phyloP scores from a whole-genome alignment of 331 rosid genomes.

The Quercus lobata region DNA sequence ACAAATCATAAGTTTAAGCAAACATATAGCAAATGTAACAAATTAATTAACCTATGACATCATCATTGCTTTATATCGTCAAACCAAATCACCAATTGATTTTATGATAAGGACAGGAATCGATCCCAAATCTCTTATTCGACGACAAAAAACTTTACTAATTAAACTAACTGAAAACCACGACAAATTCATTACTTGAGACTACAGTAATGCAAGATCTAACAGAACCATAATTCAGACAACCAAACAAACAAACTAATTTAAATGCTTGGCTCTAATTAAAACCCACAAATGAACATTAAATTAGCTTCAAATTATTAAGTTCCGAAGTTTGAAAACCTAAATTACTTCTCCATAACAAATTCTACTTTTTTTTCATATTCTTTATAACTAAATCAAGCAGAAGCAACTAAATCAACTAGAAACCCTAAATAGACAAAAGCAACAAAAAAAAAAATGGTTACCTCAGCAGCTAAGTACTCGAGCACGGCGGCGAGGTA shows the following conservation, averaged over 20 bases:
- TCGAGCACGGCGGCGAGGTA: slow-evolving; percentile 46
- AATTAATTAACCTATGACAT: too few species aligned
- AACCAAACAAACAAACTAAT: not conserved
- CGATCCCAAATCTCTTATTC: rapidly evolving
- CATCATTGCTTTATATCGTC: too few species aligned
- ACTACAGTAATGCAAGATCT: not conserved
- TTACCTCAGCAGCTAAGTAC: slow-evolving; percentile 46
- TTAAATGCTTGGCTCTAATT: not conserved
- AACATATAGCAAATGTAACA: too few species aligned
- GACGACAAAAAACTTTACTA: rapidly evolving
- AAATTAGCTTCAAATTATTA: not conserved
- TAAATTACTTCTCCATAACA: not conserved
- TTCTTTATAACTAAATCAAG: not conserved
- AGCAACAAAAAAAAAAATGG: not conserved
- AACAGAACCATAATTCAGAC: not conserved
- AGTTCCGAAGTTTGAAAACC: not conserved
- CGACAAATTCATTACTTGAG: not conserved
- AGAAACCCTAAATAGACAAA: slow-evolving; percentile 7
- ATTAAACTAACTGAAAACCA: rapidly evolving
- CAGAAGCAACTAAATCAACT: not conserved
- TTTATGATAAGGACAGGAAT: rapidly evolving
- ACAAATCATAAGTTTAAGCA: too few species aligned
- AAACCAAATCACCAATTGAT: rapidly evolving
- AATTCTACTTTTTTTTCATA: not conserved
- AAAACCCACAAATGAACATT: not conserved